A percentile compares a stretch with the other conserved stretches of the same genome.
Conservation (phyloP, 2,329 filamentous ascomycete genomes). For the Talaromyces sp. region DNA sequence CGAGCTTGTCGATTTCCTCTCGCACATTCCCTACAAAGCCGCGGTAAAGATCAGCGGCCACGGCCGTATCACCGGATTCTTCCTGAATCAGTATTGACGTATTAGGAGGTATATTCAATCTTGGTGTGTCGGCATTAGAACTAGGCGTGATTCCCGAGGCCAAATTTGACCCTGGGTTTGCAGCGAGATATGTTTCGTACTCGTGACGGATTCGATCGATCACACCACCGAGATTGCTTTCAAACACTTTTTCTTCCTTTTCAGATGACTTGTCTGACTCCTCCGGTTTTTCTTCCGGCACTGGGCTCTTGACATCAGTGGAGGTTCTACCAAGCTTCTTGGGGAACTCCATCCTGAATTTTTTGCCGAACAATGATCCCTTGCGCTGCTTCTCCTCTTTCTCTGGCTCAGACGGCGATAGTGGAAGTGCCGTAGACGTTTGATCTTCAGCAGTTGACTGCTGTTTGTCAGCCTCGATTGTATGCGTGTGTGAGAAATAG, state of each 20-base stretch:
- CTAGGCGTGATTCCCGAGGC: slow-evolving; percentile 38
- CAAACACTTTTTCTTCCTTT: slow-evolving; percentile 40
- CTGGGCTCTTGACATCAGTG: slow-evolving; percentile 63
- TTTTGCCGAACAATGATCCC: slow-evolving; percentile 68
- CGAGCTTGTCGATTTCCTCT: slow-evolving; percentile 72
- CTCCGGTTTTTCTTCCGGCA: slow-evolving; percentile 66
- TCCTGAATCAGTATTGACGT: slow-evolving; percentile 61
- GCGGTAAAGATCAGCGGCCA: slow-evolving; percentile 78
- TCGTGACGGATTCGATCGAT: slow-evolving; percentile 41
- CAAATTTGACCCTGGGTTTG: slow-evolving; percentile 32
- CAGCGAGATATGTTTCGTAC: slow-evolving; percentile 38
- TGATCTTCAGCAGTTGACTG: slow-evolving; percentile 40
- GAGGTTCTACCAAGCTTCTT: slow-evolving; percentile 74
- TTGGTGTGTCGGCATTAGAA: slow-evolving; percentile 39
- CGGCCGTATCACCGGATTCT: slow-evolving; percentile 56
- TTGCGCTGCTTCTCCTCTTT: slow-evolving; percentile 60
- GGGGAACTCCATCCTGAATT: slow-evolving; percentile 68
- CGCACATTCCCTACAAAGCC: slow-evolving; percentile 77
- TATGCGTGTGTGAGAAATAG: slow-evolving; percentile 64
- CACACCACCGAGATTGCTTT: slow-evolving; percentile 41
- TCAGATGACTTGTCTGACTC: slow-evolving; percentile 49
- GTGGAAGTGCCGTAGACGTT: slow-evolving; percentile 40
- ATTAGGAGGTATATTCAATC: slow-evolving; percentile 38
- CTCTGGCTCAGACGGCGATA: slow-evolving; percentile 51
- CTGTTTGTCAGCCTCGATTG: slow-evolving; percentile 46